Percentiles rank a stretch among this genome's conserved stretches.
Conservation (phyloP, 2,329 filamentous ascomycete genomes). For the Ophiostoma pallidulum region DNA sequence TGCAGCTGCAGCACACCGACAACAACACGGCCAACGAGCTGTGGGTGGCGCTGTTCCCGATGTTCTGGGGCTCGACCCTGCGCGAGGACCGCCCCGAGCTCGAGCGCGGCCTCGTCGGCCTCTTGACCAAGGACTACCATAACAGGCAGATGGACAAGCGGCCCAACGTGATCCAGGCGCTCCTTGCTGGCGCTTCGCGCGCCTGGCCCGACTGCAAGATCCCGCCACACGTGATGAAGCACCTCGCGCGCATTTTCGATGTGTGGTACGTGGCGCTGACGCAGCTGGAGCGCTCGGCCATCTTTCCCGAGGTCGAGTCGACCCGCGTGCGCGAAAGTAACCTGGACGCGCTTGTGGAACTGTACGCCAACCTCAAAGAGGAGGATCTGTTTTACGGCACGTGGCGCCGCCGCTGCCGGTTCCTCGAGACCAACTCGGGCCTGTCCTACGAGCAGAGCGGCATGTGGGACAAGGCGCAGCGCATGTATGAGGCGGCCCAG, state of each 20-base stretch:
- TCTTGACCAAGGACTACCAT: slow-evolving; percentile 93
- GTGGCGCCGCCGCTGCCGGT: slow-evolving; percentile 90
- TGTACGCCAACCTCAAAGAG: slow-evolving; percentile 85
- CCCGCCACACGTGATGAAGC: slow-evolving; percentile 93
- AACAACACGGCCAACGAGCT: slow-evolving; percentile 72
- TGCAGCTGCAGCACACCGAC: slow-evolving; percentile 87
- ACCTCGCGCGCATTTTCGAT: slow-evolving; percentile 85
- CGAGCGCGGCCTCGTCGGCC: slow-evolving; percentile 79
- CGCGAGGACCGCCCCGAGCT: slow-evolving; percentile 85
- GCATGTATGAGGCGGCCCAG: slow-evolving; percentile 91
- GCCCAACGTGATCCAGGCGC: slow-evolving; percentile 88
- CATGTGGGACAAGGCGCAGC: slow-evolving; percentile 98
- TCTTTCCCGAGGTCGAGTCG: slow-evolving; percentile 77
- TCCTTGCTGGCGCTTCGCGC: slow-evolving; percentile 79
- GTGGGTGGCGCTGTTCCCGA: slow-evolving; percentile 84
- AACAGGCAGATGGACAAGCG: slow-evolving; percentile 87
- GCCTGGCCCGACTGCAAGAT: slow-evolving; percentile 83
- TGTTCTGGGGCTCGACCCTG: slow-evolving; percentile 83
- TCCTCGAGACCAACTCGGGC: slow-evolving; percentile 94
- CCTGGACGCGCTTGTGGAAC: slow-evolving; percentile 85
- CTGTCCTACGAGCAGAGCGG: slow-evolving; percentile 97
- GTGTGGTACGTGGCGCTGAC: slow-evolving; percentile 93
- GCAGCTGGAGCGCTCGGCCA: slow-evolving; percentile 81
- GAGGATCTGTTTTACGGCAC: slow-evolving; percentile 97
- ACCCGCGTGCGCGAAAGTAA: slow-evolving; percentile 83